These are phyloP conservation scores for Aureobasidium sp. DNA, from an alignment of 2,329 filamentous ascomycete genomes.

Conservation along the genomic window DNA sequence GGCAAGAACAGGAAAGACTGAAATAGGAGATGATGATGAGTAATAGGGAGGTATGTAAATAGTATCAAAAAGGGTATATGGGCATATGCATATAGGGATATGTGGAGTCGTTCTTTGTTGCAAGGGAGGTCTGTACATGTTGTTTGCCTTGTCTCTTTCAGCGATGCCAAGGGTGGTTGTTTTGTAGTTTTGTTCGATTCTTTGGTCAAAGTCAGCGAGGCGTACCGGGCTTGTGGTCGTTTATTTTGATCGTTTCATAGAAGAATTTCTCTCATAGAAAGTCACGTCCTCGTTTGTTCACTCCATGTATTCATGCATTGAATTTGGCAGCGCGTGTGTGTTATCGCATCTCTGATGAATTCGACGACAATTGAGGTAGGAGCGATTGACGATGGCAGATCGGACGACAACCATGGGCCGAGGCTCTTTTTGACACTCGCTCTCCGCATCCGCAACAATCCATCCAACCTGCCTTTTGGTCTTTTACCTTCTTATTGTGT, in stretches of 20 bases:
- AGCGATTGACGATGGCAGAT: too few relatives aligned
- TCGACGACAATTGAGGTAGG: too few relatives aligned
- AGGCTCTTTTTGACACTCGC: background rate
- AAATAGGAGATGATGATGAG: background rate
- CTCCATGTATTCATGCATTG: too few relatives aligned
- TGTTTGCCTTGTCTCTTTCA: background rate
- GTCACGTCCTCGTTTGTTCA: background rate
- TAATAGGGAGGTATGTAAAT: background rate
- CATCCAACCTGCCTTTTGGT: too few relatives aligned
- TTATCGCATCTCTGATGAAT: too few relatives aligned
- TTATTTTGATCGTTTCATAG: background rate
- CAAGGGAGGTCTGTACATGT: background rate
- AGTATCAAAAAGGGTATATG: background rate
- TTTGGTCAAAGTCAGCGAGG: background rate
- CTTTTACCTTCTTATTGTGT: too few relatives aligned
- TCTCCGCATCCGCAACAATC: background rate
- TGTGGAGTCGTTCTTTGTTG: background rate
- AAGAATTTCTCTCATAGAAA: background rate
- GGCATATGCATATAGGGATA: background rate
- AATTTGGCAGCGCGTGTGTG: too few relatives aligned
- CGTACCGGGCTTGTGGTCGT: background rate
- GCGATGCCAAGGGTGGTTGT: background rate
- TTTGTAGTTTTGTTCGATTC: background rate
- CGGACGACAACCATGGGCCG: background rate
- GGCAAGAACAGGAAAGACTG: conserved; percentile 7